A percentile compares a stretch with the other conserved stretches of the same genome.
Conservation (phyloP, 2,329 filamentous ascomycete genomes). For the Lizonia empirigonia region DNA sequence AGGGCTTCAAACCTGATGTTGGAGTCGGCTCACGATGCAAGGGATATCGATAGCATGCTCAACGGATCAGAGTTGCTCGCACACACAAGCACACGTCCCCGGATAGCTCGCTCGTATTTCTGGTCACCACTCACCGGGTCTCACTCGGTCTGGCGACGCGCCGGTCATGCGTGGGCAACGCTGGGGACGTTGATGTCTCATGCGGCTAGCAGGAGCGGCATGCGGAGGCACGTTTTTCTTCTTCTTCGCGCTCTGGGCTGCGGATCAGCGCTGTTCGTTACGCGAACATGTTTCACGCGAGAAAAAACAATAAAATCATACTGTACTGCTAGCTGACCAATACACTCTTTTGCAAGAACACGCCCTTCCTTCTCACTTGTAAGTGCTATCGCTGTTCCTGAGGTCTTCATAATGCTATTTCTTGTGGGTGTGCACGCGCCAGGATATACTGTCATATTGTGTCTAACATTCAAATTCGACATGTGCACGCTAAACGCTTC, state of each 20-base stretch:
- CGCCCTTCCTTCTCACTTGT: too few species aligned
- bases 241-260: slow-evolving; percentile 1
- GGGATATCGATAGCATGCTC: slow-evolving; percentile 2
- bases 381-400: too few species aligned
- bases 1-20: background rate
- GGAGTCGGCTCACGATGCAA: slow-evolving; percentile 11
- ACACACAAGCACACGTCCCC: background rate
- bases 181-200: background rate
- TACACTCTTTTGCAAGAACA: slow-evolving; percentile 11
- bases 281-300: background rate
- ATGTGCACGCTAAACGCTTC: slow-evolving; percentile 5
- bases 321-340: slow-evolving; percentile 10
- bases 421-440: too few species aligned
- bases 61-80: background rate
- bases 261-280: background rate
- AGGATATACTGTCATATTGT: too few species aligned
- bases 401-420: too few species aligned
- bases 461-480: too few species aligned
- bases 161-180: background rate
- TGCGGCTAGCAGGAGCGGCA: background rate
- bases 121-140: too few species aligned
- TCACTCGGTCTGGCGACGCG: too few species aligned
- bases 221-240: background rate
- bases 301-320: slow-evolving; percentile 4
- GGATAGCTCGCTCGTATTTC: background rate